phyloP scores from a whole-genome alignment of 176 grass and related monocot species.

The Cenchrus americanus region DNA sequence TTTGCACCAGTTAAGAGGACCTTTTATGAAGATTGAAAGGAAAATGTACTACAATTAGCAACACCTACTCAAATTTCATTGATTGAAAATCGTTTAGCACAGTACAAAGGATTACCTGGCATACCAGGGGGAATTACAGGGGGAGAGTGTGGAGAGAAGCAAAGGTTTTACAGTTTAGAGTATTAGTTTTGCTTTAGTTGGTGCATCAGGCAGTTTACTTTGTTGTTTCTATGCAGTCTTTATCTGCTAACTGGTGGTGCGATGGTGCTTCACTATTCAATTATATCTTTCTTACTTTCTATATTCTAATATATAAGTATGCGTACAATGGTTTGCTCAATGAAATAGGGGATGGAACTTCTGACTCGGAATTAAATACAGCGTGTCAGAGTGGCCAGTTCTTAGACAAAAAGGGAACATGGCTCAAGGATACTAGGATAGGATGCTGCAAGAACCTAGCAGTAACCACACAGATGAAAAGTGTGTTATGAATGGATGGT shows the following conservation, averaged over 20 bases:
- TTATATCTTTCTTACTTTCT: not conserved
- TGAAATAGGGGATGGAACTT: not conserved
- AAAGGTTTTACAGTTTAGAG: too few relatives aligned
- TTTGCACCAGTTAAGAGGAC: not conserved
- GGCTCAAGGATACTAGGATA: constrained; percentile 8
- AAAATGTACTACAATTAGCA: not conserved
- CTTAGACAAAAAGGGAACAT: constrained; percentile 8
- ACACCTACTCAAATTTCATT: not conserved
- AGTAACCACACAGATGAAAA: not conserved
- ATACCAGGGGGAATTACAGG: too few relatives aligned
- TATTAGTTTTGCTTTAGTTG: constrained; percentile 6
- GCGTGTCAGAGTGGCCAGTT: not conserved
- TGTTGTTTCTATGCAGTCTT: not conserved
- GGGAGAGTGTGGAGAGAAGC: too few relatives aligned
- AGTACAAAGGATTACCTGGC: too few relatives aligned
- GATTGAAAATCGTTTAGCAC: too few relatives aligned
- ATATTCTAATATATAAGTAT: not conserved
- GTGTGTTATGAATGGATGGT: constrained; percentile 27
- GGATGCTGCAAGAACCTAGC: not conserved
- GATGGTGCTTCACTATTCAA: not conserved
- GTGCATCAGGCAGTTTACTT: not conserved
- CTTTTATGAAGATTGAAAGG: constrained; percentile 3
- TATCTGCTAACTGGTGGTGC: not conserved
- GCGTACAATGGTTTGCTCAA: not conserved
- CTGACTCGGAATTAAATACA: not conserved